A percentile compares a stretch with the other conserved stretches of the same genome.
These are phyloP conservation scores for Aureobasidium sp. DNA, from an alignment of 2,329 filamentous ascomycete genomes.

Conservation along the genomic window DNA sequence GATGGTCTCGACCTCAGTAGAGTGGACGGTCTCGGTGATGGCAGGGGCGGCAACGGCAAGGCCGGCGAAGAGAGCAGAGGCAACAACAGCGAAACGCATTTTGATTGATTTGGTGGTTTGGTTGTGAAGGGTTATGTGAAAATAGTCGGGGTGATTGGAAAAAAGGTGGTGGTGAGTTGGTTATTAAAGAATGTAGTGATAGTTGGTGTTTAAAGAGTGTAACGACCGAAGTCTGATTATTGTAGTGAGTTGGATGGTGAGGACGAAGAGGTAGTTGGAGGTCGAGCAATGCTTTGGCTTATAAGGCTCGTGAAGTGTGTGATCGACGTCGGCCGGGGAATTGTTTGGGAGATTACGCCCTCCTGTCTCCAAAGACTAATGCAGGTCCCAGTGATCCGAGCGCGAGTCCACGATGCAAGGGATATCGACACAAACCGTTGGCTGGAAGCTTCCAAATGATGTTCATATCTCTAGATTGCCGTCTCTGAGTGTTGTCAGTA, in stretches of 20 bases:
- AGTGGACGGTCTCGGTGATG: constrained; percentile 13
- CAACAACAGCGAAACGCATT: constrained; percentile 24
- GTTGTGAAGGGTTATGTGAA: constrained; percentile 12
- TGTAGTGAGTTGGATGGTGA: constrained; percentile 7
- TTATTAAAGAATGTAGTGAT: constrained; percentile 15
- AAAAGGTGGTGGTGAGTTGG: constrained; percentile 11
- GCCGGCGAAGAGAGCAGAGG: constrained; percentile 21
- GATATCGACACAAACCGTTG: neutral
- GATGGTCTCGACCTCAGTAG: constrained; percentile 15
- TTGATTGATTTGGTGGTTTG: constrained; percentile 16
- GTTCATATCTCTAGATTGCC: constrained; percentile 3
- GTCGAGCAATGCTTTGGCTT: constrained; percentile 1
- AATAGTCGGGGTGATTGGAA: constrained; percentile 11
- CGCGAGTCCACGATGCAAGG: constrained; percentile 6
- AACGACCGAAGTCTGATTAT: constrained; percentile 23
- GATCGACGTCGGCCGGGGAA: neutral
- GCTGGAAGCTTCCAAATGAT: constrained; percentile 7
- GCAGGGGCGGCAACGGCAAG: constrained; percentile 9
- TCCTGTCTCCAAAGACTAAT: constrained; percentile 4
- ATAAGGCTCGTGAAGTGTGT: neutral
- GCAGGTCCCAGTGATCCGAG: constrained; percentile 1
- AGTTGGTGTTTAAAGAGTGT: constrained; percentile 20
- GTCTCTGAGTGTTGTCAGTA: neutral
- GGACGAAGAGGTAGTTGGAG: neutral
- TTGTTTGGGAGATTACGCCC: constrained; percentile 6